Evolutionary conservation across 345 rosid species (phyloP).

Genomic region (Orychophragmus violaceus): DNA sequence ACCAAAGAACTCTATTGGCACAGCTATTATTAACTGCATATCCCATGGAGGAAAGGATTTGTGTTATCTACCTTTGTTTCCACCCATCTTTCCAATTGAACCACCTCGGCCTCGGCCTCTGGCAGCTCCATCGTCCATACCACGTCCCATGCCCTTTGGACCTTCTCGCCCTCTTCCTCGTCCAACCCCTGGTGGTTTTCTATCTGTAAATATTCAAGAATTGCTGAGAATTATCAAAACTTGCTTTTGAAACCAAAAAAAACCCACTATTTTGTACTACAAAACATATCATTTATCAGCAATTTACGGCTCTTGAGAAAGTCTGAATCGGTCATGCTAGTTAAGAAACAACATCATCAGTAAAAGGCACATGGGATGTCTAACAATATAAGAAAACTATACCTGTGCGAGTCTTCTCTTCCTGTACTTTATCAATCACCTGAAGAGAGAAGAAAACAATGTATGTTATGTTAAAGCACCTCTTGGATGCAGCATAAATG

Average conservation of each 20-base stretch:
- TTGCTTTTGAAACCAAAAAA: neutral
- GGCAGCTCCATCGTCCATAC: constrained; percentile 3
- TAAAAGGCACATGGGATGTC: neutral
- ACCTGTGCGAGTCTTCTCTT: constrained; percentile 31
- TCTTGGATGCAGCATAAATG: neutral
- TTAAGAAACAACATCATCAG: neutral
- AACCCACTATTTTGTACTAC: neutral
- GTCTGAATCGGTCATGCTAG: neutral
- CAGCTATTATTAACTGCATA: neutral
- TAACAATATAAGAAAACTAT: neutral
- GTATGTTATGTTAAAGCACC: neutral
- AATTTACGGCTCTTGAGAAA: neutral
- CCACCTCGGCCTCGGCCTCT: neutral
- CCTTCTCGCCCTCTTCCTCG: constrained; percentile 12
- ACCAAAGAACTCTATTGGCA: neutral
- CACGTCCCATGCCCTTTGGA: constrained; percentile 19
- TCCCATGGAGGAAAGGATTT: neutral
- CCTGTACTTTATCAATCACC: constrained; percentile 35
- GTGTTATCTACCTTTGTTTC: neutral
- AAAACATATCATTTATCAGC: neutral
- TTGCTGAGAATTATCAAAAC: neutral
- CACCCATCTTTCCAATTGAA: neutral
- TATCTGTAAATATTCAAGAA: neutral
- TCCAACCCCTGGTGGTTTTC: constrained; percentile 7
- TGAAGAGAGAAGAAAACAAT: constrained; percentile 6